Conservation (phyloP, 2,329 filamentous ascomycete genomes). For the Colletotrichum chrysophilum region DNA sequence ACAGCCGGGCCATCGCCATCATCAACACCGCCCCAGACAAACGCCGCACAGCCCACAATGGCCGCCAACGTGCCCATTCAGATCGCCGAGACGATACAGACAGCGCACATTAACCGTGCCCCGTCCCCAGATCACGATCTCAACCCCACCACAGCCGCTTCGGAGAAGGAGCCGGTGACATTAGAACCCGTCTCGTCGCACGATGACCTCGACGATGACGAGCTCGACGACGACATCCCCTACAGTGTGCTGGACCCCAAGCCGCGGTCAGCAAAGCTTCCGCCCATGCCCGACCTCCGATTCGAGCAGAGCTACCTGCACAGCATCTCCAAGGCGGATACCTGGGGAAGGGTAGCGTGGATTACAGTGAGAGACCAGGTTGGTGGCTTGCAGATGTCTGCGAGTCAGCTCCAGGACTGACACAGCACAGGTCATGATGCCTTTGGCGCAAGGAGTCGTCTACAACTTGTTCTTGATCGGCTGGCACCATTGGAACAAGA, state of each 20-base stretch:
- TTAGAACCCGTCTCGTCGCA: constrained; percentile 14
- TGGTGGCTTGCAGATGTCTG: constrained; percentile 26
- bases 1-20: background rate
- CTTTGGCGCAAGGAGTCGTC: constrained; percentile 84
- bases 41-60: constrained; percentile 2
- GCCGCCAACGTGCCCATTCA: constrained; percentile 68
- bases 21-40: no score
- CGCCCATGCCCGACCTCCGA: constrained; percentile 82
- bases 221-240: constrained; percentile 67
- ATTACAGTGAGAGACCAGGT: constrained; percentile 93
- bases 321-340: constrained; percentile 81
- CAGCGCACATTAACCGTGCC: constrained; percentile 74
- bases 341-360: constrained; percentile 78
- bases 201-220: constrained; percentile 55
- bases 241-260: constrained; percentile 66
- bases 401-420: background rate
- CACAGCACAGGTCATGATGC: constrained; percentile 73
- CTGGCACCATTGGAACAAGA: constrained; percentile 90
- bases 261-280: constrained; percentile 52
- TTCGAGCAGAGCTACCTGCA: constrained; percentile 98
- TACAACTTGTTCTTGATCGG: constrained; percentile 86
- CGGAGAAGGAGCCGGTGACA: constrained; percentile 60
- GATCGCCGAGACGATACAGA: constrained; percentile 80
- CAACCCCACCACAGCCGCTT: constrained; percentile 79
- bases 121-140: constrained; percentile 78